Percentiles rank a stretch among this genome's conserved stretches.
Evolutionary conservation across 1,139 yeast species (phyloP).

Genomic region (Dujonia santamariae): DNA sequence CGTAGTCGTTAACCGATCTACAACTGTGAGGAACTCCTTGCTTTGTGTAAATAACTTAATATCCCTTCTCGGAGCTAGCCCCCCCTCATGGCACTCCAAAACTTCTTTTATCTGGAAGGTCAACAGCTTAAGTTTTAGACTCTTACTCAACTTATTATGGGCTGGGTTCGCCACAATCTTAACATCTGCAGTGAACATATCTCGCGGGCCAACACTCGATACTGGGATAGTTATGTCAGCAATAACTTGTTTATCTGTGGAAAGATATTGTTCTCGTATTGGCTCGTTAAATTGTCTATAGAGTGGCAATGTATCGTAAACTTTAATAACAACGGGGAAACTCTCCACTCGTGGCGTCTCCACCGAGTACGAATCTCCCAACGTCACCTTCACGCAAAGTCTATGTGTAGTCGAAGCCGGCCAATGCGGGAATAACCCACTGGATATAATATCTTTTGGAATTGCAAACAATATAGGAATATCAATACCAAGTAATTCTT

Average conservation of each 20-base stretch:
- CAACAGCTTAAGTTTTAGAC: slow-evolving; percentile 42
- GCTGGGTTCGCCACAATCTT: slow-evolving; percentile 36
- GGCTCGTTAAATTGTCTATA: slow-evolving; percentile 56
- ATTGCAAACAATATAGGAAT: slow-evolving; percentile 58
- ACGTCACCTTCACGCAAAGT: slow-evolving; percentile 30
- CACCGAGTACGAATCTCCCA: slow-evolving; percentile 31
- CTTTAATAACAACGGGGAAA: slow-evolving; percentile 48
- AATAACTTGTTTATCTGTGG: slow-evolving; percentile 41
- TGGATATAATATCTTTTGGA: slow-evolving; percentile 51
- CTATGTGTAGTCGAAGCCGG: slow-evolving; percentile 38
- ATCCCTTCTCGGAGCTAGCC: slow-evolving; percentile 38
- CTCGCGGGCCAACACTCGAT: slow-evolving; percentile 51
- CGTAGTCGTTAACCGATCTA: slow-evolving; percentile 26
- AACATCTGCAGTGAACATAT: slow-evolving; percentile 36
- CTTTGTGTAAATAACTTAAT: slow-evolving; percentile 28
- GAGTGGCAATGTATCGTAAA: slow-evolving; percentile 52
- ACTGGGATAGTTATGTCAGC: slow-evolving; percentile 43
- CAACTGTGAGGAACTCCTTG: slow-evolving; percentile 20
- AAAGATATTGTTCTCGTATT: slow-evolving; percentile 31
- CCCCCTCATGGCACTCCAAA: slow-evolving; percentile 47
- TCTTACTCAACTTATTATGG: slow-evolving; percentile 31
- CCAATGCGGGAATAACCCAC: slow-evolving; percentile 40
- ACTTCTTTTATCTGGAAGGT: slow-evolving; percentile 51
- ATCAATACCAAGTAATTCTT: slow-evolving; percentile 50
- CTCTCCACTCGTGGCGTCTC: slow-evolving; percentile 30